A percentile compares a stretch with the other conserved stretches of the same genome.
Conservation (phyloP, 192 early-diverging fungal species). For the Coemansia aciculifera region DNA sequence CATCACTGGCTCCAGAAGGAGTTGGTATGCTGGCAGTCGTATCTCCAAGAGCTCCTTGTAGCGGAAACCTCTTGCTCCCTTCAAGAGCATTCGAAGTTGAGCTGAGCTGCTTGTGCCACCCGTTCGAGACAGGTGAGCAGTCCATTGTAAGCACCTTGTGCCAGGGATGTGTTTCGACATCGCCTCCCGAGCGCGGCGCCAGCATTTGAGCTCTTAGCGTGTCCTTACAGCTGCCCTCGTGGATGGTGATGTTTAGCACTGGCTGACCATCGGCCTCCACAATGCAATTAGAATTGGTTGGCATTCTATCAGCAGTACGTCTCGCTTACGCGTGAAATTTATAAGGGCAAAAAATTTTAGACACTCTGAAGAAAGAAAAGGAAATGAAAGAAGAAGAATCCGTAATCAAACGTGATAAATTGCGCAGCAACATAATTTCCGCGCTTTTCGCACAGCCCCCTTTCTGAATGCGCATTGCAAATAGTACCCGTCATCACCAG, state of each 20-base stretch:
- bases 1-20: background rate
- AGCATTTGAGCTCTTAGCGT: background rate
- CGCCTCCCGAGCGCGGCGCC: background rate
- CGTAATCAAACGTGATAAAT: background rate
- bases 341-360: background rate
- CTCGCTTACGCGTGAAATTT: background rate
- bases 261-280: background rate
- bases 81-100: background rate
- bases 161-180: background rate
- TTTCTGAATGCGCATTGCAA: background rate
- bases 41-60: background rate
- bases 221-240: conserved; percentile 2
- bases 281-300: background rate
- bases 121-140: background rate
- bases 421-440: background rate
- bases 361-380: background rate
- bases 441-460: background rate
- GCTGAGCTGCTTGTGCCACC: background rate
- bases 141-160: background rate
- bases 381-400: background rate
- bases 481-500: no score
- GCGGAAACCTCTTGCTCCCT: background rate
- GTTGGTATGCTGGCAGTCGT: background rate
- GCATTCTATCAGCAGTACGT: background rate
- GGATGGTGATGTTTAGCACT: conserved; percentile 3